phyloP scores from a whole-genome alignment of 352 stramenopile species.

The Phytophthora tentaculata region DNA sequence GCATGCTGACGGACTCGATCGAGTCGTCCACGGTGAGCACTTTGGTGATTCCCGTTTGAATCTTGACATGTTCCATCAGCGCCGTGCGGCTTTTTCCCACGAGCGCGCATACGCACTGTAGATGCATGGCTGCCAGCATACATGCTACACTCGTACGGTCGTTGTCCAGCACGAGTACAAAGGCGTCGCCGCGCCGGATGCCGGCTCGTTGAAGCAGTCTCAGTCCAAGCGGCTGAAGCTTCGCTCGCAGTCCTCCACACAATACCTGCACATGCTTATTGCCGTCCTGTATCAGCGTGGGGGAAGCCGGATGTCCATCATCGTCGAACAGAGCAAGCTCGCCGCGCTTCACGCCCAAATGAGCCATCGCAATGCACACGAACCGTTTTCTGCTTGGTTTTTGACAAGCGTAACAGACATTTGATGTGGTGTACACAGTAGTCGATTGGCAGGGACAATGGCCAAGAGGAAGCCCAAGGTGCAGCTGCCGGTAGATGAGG shows the following conservation, averaged over 20 bases:
- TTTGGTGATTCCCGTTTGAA: constrained; percentile 65
- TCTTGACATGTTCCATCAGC: constrained; percentile 56
- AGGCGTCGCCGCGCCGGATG: constrained; percentile 45
- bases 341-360: constrained; percentile 69
- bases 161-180: constrained; percentile 80
- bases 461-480: constrained; percentile 13
- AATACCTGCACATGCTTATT: constrained; percentile 45
- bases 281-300: constrained; percentile 8
- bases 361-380: constrained; percentile 26
- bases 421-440: constrained; percentile 6
- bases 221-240: constrained; percentile 59
- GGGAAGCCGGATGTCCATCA: constrained; percentile 15
- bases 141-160: constrained; percentile 75
- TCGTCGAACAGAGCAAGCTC: constrained; percentile 57
- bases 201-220: constrained; percentile 42
- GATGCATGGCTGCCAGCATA: constrained; percentile 71
- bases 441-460: constrained; percentile 14
- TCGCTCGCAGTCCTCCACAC: constrained; percentile 44
- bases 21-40: constrained; percentile 61
- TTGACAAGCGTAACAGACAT: neutral
- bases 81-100: constrained; percentile 53
- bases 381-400: constrained; percentile 23
- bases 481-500: constrained; percentile 18
- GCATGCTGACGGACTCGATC: constrained; percentile 24
- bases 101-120: constrained; percentile 62